Conservation (phyloP, 768 basidiomycete species). For the Tricholoma terreum region DNA sequence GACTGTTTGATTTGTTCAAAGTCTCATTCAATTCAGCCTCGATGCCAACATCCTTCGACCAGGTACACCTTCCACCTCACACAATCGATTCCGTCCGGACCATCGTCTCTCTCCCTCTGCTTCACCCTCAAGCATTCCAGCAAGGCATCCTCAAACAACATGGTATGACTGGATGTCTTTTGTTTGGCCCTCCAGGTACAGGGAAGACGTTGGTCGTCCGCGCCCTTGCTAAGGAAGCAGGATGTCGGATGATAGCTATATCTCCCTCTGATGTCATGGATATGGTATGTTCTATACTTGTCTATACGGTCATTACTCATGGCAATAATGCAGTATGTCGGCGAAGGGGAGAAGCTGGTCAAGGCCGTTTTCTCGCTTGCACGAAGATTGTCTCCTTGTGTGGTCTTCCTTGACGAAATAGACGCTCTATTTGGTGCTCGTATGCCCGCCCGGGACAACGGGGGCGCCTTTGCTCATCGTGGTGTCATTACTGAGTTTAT, state of each 20-base stretch:
- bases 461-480: conserved; percentile 79
- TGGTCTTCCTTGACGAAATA: conserved; percentile 93
- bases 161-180: conserved; percentile 83
- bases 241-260: conserved; percentile 88
- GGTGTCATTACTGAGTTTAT: conserved; percentile 91
- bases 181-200: conserved; percentile 89
- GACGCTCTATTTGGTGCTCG: conserved; percentile 91
- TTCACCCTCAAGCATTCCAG: conserved; percentile 85
- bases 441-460: conserved; percentile 69
- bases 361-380: conserved; percentile 87
- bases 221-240: conserved; percentile 90
- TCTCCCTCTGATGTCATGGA: conserved; percentile 95
- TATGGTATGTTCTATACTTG: conserved; percentile 55
- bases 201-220: conserved; percentile 90
- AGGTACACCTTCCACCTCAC: conserved; percentile 84
- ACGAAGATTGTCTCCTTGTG: conserved; percentile 81
- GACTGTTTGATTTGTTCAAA: conserved; percentile 8
- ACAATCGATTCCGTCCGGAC: conserved; percentile 93
- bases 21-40: conserved; percentile 40
- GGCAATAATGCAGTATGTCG: conserved; percentile 59
- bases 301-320: background rate
- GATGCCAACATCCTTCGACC: conserved; percentile 79
- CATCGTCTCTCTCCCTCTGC: conserved; percentile 82
- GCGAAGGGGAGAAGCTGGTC: conserved; percentile 88
- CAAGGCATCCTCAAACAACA: conserved; percentile 90